phyloP scores from a whole-genome alignment of 257 asterid genomes.

The Solanum microdontum region DNA sequence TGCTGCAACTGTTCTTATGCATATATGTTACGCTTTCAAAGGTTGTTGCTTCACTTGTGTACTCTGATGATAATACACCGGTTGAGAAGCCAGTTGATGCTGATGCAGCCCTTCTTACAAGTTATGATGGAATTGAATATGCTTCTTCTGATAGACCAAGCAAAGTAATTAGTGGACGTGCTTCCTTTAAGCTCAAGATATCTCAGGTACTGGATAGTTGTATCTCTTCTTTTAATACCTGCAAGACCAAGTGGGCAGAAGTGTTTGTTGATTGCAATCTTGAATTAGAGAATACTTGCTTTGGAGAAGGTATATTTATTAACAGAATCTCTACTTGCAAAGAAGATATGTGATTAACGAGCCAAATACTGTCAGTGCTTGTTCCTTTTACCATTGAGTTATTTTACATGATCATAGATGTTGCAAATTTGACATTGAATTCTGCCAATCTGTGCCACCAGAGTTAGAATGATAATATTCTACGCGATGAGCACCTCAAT shows the following conservation, averaged over 20 bases:
- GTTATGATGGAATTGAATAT: slow-evolving; percentile 59
- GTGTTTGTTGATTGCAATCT: background rate
- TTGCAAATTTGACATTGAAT: background rate
- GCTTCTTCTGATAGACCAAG: slow-evolving; percentile 53
- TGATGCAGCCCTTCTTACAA: slow-evolving; percentile 69
- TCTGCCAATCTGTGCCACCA: background rate
- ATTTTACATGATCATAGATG: background rate
- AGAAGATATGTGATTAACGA: background rate
- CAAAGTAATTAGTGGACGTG: slow-evolving; percentile 53
- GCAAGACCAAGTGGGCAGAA: background rate
- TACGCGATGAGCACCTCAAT: background rate
- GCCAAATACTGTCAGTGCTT: background rate
- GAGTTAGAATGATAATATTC: background rate
- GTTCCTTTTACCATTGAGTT: background rate
- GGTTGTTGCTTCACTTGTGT: slow-evolving; percentile 79
- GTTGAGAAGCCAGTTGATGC: slow-evolving; percentile 68
- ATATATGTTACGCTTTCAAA: slow-evolving; percentile 14
- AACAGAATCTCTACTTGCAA: background rate
- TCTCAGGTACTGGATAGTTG: slow-evolving; percentile 42
- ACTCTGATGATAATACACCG: slow-evolving; percentile 44
- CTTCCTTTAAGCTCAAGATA: slow-evolving; percentile 82
- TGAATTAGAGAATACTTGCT: background rate
- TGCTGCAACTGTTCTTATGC: slow-evolving; percentile 1
- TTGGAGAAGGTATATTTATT: background rate
- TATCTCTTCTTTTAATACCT: background rate